A percentile compares a stretch with the other conserved stretches of the same genome.
phyloP scores from a whole-genome alignment of 176 grass and related monocot genomes.

The Bothriochloa decipiens region DNA sequence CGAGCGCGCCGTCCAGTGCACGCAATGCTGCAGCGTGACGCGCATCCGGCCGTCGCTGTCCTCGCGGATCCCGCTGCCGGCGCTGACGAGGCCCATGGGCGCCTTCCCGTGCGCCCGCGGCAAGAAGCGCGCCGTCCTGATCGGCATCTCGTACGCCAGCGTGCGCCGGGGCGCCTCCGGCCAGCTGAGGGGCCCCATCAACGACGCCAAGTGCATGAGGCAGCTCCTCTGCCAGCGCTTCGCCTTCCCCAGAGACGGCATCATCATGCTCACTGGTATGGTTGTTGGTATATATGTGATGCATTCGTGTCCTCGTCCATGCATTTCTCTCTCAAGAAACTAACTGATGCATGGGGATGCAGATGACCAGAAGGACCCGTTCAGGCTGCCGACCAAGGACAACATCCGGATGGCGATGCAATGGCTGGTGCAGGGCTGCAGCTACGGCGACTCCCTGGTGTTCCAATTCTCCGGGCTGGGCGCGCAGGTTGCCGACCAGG shows the following conservation, averaged over 20 bases:
- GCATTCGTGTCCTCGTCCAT: too few species aligned
- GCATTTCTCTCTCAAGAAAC: too few species aligned
- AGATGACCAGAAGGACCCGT: conserved; percentile 72
- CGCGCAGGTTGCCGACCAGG: conserved; percentile 64
- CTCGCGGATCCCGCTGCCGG: not conserved
- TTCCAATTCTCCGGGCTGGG: conserved; percentile 92
- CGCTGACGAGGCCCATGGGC: not conserved
- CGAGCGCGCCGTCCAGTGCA: conserved; percentile 48
- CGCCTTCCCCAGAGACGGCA: conserved; percentile 62
- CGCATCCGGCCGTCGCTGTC: conserved; percentile 22
- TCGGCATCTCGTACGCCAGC: conserved; percentile 71
- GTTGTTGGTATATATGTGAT: too few species aligned
- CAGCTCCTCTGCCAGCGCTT: conserved; percentile 66
- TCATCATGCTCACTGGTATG: conserved; percentile 67
- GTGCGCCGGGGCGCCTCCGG: conserved; percentile 22
- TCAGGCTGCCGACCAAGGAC: conserved; percentile 65
- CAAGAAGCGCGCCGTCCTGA: not conserved
- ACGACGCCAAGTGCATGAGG: conserved; percentile 83
- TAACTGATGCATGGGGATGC: not conserved
- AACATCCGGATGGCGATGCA: conserved; percentile 80
- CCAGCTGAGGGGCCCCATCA: conserved; percentile 69
- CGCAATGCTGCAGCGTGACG: conserved; percentile 52
- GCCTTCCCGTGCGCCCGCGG: conserved; percentile 35
- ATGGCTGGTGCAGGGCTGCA: conserved; percentile 79
- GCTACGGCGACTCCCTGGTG: conserved; percentile 76